A percentile compares a stretch with the other conserved stretches of the same genome.
Evolutionary conservation across 1,284 basidiomycete genomes (phyloP).

Genomic region (Microbotryum violaceum): DNA sequence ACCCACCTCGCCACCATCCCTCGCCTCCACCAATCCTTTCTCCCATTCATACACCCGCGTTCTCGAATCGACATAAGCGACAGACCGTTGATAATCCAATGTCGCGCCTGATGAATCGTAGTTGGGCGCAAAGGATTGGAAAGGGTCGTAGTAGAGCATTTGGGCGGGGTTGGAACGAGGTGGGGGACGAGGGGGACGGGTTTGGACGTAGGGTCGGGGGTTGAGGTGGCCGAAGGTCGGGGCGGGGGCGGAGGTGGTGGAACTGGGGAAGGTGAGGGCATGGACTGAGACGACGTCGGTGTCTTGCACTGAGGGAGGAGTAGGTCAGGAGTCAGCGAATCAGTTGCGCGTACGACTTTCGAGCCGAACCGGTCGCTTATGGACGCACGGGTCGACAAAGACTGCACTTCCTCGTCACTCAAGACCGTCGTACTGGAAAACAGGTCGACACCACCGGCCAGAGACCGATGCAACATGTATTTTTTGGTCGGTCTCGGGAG

Average conservation of each 20-base stretch:
- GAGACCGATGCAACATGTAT: conserved; percentile 31
- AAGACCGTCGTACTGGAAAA: conserved; percentile 28
- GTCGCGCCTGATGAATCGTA: conserved; percentile 30
- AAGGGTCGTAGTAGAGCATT: conserved; percentile 29
- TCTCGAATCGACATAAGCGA: conserved; percentile 1
- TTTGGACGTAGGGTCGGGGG: neutral
- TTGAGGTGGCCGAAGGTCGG: conserved; percentile 1
- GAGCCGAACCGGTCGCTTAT: neutral
- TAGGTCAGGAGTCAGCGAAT: neutral
- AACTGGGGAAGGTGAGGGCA: too few species aligned
- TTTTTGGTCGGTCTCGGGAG: conserved; percentile 10
- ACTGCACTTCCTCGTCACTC: conserved; percentile 14
- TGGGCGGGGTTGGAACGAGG: neutral
- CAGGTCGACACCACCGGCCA: conserved; percentile 26
- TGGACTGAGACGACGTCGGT: conserved; percentile 30
- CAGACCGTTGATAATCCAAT: conserved; percentile 12
- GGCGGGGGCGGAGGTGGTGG: neutral
- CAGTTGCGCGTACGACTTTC: neutral
- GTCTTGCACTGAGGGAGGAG: conserved; percentile 19
- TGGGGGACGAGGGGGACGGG: conserved; percentile 2
- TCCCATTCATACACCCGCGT: conserved; percentile 4
- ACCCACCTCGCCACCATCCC: too few species aligned
- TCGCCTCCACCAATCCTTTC: neutral
- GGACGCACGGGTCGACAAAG: conserved; percentile 4
- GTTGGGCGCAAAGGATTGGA: conserved; percentile 26